A percentile compares a stretch with the other conserved stretches of the same genome.
Conservation (phyloP, 2,329 filamentous ascomycete genomes). For the Stachybotrys chartarum region DNA sequence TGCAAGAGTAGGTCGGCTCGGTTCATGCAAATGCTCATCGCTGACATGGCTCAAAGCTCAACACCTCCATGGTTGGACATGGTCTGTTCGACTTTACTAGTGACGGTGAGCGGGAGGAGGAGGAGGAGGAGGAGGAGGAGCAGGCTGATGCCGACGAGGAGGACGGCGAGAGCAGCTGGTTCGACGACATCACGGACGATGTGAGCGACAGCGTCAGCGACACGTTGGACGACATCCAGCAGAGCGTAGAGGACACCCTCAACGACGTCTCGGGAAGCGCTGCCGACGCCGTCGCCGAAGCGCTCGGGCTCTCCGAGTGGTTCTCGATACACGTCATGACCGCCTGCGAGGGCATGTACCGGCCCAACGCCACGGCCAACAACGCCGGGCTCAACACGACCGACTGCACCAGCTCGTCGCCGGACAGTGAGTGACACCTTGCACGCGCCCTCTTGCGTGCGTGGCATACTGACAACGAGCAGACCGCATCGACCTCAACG, state of each 20-base stretch:
- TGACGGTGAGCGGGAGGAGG: constrained; percentile 16
- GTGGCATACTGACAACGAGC: constrained; percentile 2
- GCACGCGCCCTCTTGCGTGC: no score
- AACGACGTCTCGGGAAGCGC: constrained; percentile 31
- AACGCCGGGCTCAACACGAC: constrained; percentile 33
- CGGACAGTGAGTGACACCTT: constrained; percentile 25
- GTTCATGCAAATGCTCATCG: not conserved
- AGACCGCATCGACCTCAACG: constrained; percentile 39
- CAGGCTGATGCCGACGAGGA: constrained; percentile 14
- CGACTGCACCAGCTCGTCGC: constrained; percentile 33
- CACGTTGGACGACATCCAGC: constrained; percentile 21
- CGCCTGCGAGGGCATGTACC: constrained; percentile 37
- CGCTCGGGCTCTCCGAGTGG: constrained; percentile 42
- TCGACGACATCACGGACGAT: constrained; percentile 16
- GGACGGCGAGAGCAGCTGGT: constrained; percentile 15
- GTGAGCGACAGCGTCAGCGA: constrained; percentile 15
- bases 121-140: constrained; percentile 20
- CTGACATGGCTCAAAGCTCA: constrained; percentile 19
- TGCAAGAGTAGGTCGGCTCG: constrained; percentile 23
- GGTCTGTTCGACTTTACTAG: constrained; percentile 17
- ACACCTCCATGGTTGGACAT: constrained; percentile 30
- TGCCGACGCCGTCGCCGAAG: constrained; percentile 30
- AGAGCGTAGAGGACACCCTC: constrained; percentile 27
- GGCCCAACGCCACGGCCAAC: constrained; percentile 31
- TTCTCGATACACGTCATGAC: constrained; percentile 44